Conservation (phyloP, 495 filamentous ascomycete genomes). For the Sporormia fimetaria region DNA sequence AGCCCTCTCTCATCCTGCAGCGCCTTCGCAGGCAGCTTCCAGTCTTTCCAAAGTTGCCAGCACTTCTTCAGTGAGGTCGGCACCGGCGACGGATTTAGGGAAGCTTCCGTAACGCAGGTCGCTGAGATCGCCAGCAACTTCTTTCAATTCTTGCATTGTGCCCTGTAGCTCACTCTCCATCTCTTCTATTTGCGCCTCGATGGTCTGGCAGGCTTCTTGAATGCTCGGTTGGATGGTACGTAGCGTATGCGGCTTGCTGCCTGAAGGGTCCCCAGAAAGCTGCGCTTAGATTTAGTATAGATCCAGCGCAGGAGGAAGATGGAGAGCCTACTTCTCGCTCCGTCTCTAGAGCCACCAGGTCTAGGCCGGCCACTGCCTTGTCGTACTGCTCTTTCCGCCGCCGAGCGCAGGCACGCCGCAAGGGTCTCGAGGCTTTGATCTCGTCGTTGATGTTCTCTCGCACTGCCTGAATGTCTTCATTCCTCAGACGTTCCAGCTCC, state of each 20-base stretch:
- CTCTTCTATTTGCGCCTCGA: conserved; percentile 53
- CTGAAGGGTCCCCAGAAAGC: conserved; percentile 47
- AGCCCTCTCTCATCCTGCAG: conserved; percentile 7
- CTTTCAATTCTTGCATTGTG: conserved; percentile 49
- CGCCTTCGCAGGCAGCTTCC: conserved; percentile 13
- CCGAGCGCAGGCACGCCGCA: conserved; percentile 50
- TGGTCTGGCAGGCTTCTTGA: conserved; percentile 49
- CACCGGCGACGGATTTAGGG: conserved; percentile 45
- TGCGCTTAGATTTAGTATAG: conserved; percentile 26
- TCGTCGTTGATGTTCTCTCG: conserved; percentile 57
- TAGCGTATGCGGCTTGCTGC: conserved; percentile 45
- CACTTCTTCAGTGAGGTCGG: conserved; percentile 51
- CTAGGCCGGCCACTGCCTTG: conserved; percentile 42
- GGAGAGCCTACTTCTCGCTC: conserved; percentile 48
- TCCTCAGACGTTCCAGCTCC: conserved; percentile 61
- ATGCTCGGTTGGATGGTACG: conserved; percentile 55
- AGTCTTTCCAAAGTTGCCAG: conserved; percentile 22
- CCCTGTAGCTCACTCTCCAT: conserved; percentile 53
- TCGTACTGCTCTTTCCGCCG: conserved; percentile 42
- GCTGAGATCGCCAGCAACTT: conserved; percentile 59
- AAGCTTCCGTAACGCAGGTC: conserved; percentile 74
- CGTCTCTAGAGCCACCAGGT: conserved; percentile 45
- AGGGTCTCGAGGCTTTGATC: conserved; percentile 48
- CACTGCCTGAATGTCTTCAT: conserved; percentile 55
- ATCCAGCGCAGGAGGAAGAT: neutral